phyloP scores from a whole-genome alignment of 768 basidiomycete genomes.

The Amanita inopinata region DNA sequence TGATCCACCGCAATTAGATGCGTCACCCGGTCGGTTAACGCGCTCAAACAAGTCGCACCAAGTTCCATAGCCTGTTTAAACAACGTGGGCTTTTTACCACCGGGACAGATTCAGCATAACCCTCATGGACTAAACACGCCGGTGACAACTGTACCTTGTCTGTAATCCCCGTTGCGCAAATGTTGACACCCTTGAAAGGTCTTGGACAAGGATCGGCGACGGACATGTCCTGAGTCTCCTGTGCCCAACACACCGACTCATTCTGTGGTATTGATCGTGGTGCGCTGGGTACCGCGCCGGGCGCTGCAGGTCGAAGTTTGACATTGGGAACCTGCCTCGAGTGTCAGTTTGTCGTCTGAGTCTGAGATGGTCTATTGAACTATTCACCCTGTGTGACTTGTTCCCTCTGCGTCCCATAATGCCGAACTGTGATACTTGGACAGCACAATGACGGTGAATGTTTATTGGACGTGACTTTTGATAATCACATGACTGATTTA shows the following conservation, averaged over 20 bases:
- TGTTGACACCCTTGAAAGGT: conserved; percentile 52
- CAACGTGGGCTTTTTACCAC: conserved; percentile 41
- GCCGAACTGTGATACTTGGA: not conserved
- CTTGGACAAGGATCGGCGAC: conserved; percentile 46
- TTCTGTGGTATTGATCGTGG: conserved; percentile 15
- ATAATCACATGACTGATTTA: conserved; percentile 3
- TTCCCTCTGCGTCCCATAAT: conserved; percentile 46
- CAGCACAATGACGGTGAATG: not conserved
- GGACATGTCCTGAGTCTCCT: conserved; percentile 42
- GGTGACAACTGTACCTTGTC: conserved; percentile 60
- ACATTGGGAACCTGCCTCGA: conserved; percentile 65
- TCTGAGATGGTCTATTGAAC: not conserved
- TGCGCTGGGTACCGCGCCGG: conserved; percentile 21
- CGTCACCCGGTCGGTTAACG: conserved; percentile 81
- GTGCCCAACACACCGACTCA: conserved; percentile 28
- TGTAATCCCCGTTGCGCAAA: conserved; percentile 70
- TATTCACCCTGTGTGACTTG: conserved; percentile 53
- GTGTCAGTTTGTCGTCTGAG: not conserved
- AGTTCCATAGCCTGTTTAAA: conserved; percentile 75
- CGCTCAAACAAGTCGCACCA: conserved; percentile 57
- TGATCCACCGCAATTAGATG: conserved; percentile 79
- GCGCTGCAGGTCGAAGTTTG: conserved; percentile 60
- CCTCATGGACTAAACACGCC: not conserved
- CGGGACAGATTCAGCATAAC: not conserved
- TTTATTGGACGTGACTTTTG: not conserved